Evolutionary conservation across 2,329 filamentous ascomycete species (phyloP).

Genomic region (Nothophoma quercina): DNA sequence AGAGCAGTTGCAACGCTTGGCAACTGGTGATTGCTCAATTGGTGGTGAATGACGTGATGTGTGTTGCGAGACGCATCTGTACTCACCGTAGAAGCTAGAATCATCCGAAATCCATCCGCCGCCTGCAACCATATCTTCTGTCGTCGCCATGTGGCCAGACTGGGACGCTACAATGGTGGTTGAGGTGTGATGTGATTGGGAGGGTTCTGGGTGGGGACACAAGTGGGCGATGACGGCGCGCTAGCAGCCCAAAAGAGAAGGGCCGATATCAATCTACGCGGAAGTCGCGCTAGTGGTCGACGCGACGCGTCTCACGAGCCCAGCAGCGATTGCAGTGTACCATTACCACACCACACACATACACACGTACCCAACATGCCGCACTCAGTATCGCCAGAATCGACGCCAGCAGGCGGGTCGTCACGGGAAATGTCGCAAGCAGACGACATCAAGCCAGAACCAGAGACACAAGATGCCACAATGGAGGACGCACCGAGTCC

Average conservation of each 20-base stretch:
- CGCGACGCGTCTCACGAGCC: slow-evolving; percentile 23
- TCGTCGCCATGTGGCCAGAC: slow-evolving; percentile 27
- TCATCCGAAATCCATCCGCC: slow-evolving; percentile 52
- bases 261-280: slow-evolving; percentile 26
- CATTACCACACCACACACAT: slow-evolving; percentile 8
- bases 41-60: slow-evolving; percentile 7
- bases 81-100: slow-evolving; percentile 55
- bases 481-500: slow-evolving; percentile 42
- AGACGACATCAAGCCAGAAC: slow-evolving; percentile 36
- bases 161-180: slow-evolving; percentile 15
- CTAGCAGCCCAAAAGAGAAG: slow-evolving; percentile 2
- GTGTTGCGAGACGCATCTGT: background rate
- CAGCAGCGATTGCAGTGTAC: background rate
- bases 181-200: slow-evolving; percentile 14
- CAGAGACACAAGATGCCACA: slow-evolving; percentile 38
- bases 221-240: slow-evolving; percentile 17
- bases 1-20: background rate
- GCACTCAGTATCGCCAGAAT: slow-evolving; percentile 54
- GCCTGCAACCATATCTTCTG: slow-evolving; percentile 36
- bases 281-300: slow-evolving; percentile 30
- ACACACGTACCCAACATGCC: slow-evolving; percentile 48
- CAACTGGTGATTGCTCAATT: background rate
- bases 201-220: slow-evolving; percentile 12
- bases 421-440: slow-evolving; percentile 50
- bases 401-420: slow-evolving; percentile 50